Evolutionary conservation across 345 rosid species (phyloP).

Genomic region (Pugionium cornutum): DNA sequence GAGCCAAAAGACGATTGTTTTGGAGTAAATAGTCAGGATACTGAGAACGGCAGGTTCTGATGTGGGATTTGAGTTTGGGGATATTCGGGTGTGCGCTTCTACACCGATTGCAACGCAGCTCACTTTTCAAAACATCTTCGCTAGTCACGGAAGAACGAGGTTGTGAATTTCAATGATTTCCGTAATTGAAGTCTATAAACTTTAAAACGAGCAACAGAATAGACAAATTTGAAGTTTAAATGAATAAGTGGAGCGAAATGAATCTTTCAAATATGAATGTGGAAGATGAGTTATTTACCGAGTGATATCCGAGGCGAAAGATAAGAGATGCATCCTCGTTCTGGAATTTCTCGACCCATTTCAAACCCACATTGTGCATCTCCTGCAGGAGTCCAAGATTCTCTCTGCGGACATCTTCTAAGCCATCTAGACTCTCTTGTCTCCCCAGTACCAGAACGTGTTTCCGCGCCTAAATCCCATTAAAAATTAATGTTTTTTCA

Average conservation of each 20-base stretch:
- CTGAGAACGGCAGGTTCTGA: constrained; percentile 54
- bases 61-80: constrained; percentile 78
- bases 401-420: constrained; percentile 66
- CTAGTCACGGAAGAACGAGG: constrained; percentile 75
- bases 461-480: constrained; percentile 57
- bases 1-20: constrained; percentile 42
- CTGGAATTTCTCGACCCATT: constrained; percentile 69
- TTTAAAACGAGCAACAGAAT: neutral
- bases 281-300: constrained; percentile 47
- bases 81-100: constrained; percentile 86
- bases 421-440: constrained; percentile 56
- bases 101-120: constrained; percentile 84
- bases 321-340: constrained; percentile 65
- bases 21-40: constrained; percentile 55
- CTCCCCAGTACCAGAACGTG: constrained; percentile 75
- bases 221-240: neutral
- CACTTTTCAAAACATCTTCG: constrained; percentile 54
- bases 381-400: constrained; percentile 56
- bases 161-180: constrained; percentile 40
- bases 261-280: neutral
- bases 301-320: constrained; percentile 96
- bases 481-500: neutral
- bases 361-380: constrained; percentile 76
- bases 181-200: constrained; percentile 5
- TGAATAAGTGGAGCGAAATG: no score